Evolutionary conservation across 257 asterid genomes (phyloP).

Genomic region (Solanum piurae): DNA sequence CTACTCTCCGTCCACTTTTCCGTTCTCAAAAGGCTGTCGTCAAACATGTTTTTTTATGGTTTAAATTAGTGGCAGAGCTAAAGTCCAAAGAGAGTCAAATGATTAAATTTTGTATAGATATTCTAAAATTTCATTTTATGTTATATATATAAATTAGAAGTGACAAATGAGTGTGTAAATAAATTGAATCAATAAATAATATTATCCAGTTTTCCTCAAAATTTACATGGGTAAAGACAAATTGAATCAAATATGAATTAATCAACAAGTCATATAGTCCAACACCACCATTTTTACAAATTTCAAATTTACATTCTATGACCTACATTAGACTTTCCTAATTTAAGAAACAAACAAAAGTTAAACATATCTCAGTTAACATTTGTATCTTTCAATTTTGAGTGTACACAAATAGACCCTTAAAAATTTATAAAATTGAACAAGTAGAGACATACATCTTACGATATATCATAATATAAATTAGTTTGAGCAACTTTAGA

Average conservation of each 20-base stretch:
- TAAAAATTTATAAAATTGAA: accelerated
- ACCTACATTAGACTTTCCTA: background rate
- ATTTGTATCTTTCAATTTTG: background rate
- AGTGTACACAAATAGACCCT: background rate
- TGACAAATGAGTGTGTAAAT: background rate
- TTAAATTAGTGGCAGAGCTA: background rate
- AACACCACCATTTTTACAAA: background rate
- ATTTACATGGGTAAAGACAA: background rate
- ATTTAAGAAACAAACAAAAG: background rate
- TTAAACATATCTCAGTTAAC: background rate
- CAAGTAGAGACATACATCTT: background rate
- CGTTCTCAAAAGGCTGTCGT: background rate
- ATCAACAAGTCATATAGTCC: background rate
- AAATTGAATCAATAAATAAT: background rate
- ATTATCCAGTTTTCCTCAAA: background rate
- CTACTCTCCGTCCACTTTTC: background rate
- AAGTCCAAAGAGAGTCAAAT: background rate
- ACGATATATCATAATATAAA: no score
- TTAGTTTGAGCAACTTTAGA: background rate
- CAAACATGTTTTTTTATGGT: background rate
- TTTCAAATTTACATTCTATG: background rate
- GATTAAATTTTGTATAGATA: background rate
- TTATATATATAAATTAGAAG: background rate
- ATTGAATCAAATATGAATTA: background rate
- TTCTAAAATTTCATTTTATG: no score